Conservation (phyloP, 2,329 filamentous ascomycete species). For the Myriosclerotinia curreyana region DNA sequence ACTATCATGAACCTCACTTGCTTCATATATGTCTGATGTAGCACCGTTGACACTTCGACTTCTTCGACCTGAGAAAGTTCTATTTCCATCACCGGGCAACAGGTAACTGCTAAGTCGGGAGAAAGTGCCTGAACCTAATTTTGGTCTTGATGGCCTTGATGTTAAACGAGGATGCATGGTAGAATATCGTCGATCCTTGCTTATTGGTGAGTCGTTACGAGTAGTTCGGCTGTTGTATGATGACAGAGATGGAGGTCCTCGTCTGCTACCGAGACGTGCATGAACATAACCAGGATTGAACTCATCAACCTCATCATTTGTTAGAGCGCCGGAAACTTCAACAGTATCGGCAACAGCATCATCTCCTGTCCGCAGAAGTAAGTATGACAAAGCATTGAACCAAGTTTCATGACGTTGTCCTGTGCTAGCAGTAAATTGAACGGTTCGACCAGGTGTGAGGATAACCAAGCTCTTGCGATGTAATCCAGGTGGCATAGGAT, state of each 20-base stretch:
- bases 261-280: slow-evolving; percentile 44
- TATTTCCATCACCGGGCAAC: slow-evolving; percentile 41
- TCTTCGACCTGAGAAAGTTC: slow-evolving; percentile 52
- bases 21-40: slow-evolving; percentile 49
- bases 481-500: slow-evolving; percentile 89
- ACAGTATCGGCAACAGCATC: slow-evolving; percentile 56
- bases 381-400: slow-evolving; percentile 95
- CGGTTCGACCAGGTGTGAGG: slow-evolving; percentile 78
- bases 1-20: slow-evolving; percentile 65
- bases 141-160: slow-evolving; percentile 33
- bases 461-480: slow-evolving; percentile 93
- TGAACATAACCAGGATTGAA: slow-evolving; percentile 64
- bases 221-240: slow-evolving; percentile 77
- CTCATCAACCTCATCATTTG: slow-evolving; percentile 65
- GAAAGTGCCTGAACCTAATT: slow-evolving; percentile 46
- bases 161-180: slow-evolving; percentile 27
- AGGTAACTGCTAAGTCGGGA: slow-evolving; percentile 60
- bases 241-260: slow-evolving; percentile 63
- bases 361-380: slow-evolving; percentile 74
- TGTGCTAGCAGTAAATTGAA: slow-evolving; percentile 94
- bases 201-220: slow-evolving; percentile 60
- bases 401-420: slow-evolving; percentile 95
- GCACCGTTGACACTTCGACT: slow-evolving; percentile 46
- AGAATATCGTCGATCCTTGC: slow-evolving; percentile 25
- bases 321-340: slow-evolving; percentile 54